phyloP scores from a whole-genome alignment of 2,329 filamentous ascomycete species.

The Proliferodiscus dingleyae region DNA sequence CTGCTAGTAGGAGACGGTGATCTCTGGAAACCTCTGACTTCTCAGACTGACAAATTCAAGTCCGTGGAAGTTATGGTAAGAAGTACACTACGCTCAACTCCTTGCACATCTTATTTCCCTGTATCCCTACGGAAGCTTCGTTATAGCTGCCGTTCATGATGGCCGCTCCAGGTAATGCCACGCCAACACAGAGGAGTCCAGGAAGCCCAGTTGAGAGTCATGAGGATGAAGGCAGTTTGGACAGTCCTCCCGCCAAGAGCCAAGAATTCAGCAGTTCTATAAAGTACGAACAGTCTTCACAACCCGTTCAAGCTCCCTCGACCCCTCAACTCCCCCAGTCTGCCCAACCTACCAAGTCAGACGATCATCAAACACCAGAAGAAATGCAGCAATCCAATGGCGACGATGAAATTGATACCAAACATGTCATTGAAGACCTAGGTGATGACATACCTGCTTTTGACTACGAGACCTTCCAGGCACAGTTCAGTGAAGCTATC shows the following conservation, averaged over 20 bases:
- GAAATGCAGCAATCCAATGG: neutral
- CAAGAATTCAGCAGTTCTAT: constrained; percentile 37
- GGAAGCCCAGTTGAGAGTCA: neutral
- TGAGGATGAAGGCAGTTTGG: neutral
- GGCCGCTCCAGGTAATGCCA: constrained; percentile 2
- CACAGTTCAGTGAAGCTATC: constrained; percentile 63
- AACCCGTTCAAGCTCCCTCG: constrained; percentile 3
- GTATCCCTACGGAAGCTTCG: constrained; percentile 13
- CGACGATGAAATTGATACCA: neutral
- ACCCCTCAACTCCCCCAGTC: neutral
- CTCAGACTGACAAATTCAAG: too few species aligned
- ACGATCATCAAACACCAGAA: neutral
- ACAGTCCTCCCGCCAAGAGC: neutral
- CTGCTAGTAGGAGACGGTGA: too few species aligned
- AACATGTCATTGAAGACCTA: constrained; percentile 1
- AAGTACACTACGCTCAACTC: too few species aligned
- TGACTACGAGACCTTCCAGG: constrained; percentile 72
- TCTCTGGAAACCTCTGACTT: too few species aligned
- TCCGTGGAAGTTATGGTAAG: too few species aligned
- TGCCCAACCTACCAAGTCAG: neutral
- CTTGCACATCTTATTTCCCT: constrained; percentile 5
- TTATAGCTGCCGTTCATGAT: constrained; percentile 7
- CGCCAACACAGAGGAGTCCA: neutral
- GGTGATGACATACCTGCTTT: constrained; percentile 39
- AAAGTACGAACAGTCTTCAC: neutral